These are phyloP conservation scores for Trichosporon coremiiforme DNA, from an alignment of 1,284 basidiomycete species.

Conservation along the genomic window DNA sequence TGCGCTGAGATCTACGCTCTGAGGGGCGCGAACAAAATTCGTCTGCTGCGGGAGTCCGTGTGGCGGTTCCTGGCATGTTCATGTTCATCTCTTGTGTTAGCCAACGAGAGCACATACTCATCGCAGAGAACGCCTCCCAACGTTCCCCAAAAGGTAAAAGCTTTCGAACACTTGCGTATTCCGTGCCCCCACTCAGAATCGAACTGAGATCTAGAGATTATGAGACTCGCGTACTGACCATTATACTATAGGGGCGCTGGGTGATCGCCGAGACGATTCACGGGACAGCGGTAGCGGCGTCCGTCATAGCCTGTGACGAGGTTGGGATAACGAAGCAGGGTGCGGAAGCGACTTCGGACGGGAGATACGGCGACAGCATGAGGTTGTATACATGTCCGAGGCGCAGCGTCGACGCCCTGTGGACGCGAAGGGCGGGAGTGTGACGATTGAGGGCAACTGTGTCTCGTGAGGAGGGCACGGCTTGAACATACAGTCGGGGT, in stretches of 20 bases:
- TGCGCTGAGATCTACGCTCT: neutral
- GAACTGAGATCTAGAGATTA: slow-evolving; percentile 15
- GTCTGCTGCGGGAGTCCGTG: neutral
- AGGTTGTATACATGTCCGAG: too few relatives aligned
- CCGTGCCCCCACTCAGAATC: slow-evolving; percentile 12
- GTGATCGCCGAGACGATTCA: slow-evolving; percentile 7
- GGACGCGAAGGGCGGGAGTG: too few relatives aligned
- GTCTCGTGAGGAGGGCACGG: too few relatives aligned
- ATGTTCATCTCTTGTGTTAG: neutral
- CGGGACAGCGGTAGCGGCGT: neutral
- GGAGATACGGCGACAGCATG: too few relatives aligned
- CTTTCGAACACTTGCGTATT: neutral
- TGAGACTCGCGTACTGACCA: slow-evolving; percentile 13
- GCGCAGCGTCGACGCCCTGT: too few relatives aligned
- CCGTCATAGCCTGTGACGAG: neutral
- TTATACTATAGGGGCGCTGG: slow-evolving; percentile 9
- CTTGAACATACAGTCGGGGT: too few relatives aligned
- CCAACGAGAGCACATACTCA: neutral
- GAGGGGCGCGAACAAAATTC: neutral
- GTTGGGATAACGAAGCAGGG: too few relatives aligned
- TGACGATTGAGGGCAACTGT: too few relatives aligned
- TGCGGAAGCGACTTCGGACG: too few relatives aligned
- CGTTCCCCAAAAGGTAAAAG: neutral
- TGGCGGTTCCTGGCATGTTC: neutral
- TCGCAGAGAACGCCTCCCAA: neutral